These are phyloP conservation scores for Metschnikowia colocasiae DNA, from an alignment of 805 yeast species.

Conservation along the genomic window DNA sequence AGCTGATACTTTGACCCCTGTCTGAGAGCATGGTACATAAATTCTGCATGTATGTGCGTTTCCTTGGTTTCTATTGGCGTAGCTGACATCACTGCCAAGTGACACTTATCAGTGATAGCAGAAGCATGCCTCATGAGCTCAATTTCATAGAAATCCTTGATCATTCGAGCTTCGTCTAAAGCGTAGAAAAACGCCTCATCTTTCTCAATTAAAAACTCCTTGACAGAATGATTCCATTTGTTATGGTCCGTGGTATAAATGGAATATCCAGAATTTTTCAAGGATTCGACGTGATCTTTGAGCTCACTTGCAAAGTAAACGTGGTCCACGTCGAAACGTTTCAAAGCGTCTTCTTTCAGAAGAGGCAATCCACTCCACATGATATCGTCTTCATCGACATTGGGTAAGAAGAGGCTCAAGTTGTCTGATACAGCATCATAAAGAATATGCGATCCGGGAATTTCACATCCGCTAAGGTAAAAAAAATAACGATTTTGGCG, in stretches of 20 bases:
- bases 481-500: conserved; percentile 91
- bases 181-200: conserved; percentile 58
- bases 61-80: conserved; percentile 83
- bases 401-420: conserved; percentile 73
- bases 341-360: conserved; percentile 57
- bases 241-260: conserved; percentile 57
- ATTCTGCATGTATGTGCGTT: conserved; percentile 93
- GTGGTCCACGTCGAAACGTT: conserved; percentile 75
- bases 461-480: conserved; percentile 77
- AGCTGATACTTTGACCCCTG: conserved; percentile 89
- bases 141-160: conserved; percentile 82
- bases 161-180: conserved; percentile 79
- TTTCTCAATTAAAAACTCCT: conserved; percentile 37
- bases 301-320: conserved; percentile 62
- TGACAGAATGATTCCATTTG: conserved; percentile 37
- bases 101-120: conserved; percentile 81
- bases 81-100: conserved; percentile 89
- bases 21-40: conserved; percentile 85
- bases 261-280: conserved; percentile 24
- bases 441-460: conserved; percentile 71
- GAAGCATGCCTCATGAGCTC: conserved; percentile 76
- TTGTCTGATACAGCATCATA: conserved; percentile 52
- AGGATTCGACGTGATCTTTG: conserved; percentile 26
- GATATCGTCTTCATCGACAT: conserved; percentile 80
- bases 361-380: conserved; percentile 96